phyloP scores from a whole-genome alignment of 805 yeast species.

The Maudiozyma pseudohumilis region DNA sequence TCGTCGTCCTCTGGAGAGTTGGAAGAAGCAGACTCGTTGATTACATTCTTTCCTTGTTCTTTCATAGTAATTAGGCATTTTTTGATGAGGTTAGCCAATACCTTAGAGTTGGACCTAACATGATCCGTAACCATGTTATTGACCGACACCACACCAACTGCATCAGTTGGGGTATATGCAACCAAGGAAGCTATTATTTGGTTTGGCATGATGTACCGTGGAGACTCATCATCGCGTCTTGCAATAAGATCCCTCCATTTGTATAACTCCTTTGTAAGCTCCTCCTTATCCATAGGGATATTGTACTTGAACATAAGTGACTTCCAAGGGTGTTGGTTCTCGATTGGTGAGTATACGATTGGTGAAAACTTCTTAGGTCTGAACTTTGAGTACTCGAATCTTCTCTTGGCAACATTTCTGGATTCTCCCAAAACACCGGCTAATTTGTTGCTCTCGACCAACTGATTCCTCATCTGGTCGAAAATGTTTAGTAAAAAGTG shows the following conservation, averaged over 20 bases:
- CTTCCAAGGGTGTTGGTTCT: slow-evolving; percentile 57
- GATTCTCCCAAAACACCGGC: slow-evolving; percentile 64
- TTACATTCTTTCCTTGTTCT: neutral
- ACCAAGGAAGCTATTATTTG: slow-evolving; percentile 59
- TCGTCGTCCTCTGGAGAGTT: neutral
- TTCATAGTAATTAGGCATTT: slow-evolving; percentile 26
- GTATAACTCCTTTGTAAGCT: slow-evolving; percentile 50
- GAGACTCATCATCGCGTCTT: slow-evolving; percentile 71
- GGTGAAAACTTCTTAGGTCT: slow-evolving; percentile 32
- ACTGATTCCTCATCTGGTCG: slow-evolving; percentile 57
- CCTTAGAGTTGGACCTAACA: slow-evolving; percentile 49
- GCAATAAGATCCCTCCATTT: slow-evolving; percentile 81
- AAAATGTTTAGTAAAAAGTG: slow-evolving; percentile 79
- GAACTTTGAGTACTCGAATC: slow-evolving; percentile 72
- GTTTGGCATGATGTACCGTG: slow-evolving; percentile 74
- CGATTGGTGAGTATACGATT: slow-evolving; percentile 41
- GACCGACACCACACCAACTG: slow-evolving; percentile 42
- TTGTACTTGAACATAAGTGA: slow-evolving; percentile 54
- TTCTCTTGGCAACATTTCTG: slow-evolving; percentile 64
- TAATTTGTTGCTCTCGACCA: slow-evolving; percentile 42
- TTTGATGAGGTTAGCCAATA: slow-evolving; percentile 49
- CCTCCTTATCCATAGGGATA: slow-evolving; percentile 43
- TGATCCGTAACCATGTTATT: slow-evolving; percentile 40
- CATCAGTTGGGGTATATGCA: slow-evolving; percentile 46
- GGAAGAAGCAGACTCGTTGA: neutral